Base-by-base conservation (phyloP, 257 asterid species). In the Leptodermis oblonga region DNA sequence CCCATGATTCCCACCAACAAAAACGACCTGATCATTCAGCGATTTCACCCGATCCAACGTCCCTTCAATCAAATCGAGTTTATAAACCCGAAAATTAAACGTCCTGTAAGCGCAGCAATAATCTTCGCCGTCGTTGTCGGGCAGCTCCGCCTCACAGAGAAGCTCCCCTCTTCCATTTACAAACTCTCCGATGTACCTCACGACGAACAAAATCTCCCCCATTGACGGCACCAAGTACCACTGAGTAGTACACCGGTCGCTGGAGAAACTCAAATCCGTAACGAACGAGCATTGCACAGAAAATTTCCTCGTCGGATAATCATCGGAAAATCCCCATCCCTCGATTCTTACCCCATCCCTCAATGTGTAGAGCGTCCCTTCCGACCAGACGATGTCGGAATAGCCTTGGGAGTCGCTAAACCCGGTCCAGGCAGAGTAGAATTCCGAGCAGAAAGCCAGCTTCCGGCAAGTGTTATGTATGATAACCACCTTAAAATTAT, bases 1-100 rank as follows among this genome's bases (percentile, higher is more conserved):
- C 0, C 84, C 43, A 0, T 84, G 78, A 64, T 80, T 82, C 13
- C 81, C 86, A 8, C 87, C 84, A 39, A 84, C 3, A 52, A 84
- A 80, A 30, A 86, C 0, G 8, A 65, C 73, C 3, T 5, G 33
- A 41, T 70, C 79, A 30, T 53, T 31, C 78, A 84, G 37, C 0
- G 60, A 7, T 36, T 48, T 74, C 22, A 68, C 74, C 1, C 48
- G 61, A 2, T 31, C 18, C 85, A 88, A 77, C 22, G 58, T 64
- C 28, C 28, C 11, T 2, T 15, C 9, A 8, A 22, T 41, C 20
- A 1, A 1, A 52, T 78, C 78, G 6, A 72, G 17, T 52, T 41
- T 70, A 22, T 62, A 84, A 45, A 86, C 83, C 0, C 68, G 4
- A 12, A 84, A 86, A 0, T 46, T 71, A 0, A 64, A 6, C 0